Evolutionary conservation across 495 filamentous ascomycete species (phyloP).

Genomic region (Polyplosphaeria fusca): DNA sequence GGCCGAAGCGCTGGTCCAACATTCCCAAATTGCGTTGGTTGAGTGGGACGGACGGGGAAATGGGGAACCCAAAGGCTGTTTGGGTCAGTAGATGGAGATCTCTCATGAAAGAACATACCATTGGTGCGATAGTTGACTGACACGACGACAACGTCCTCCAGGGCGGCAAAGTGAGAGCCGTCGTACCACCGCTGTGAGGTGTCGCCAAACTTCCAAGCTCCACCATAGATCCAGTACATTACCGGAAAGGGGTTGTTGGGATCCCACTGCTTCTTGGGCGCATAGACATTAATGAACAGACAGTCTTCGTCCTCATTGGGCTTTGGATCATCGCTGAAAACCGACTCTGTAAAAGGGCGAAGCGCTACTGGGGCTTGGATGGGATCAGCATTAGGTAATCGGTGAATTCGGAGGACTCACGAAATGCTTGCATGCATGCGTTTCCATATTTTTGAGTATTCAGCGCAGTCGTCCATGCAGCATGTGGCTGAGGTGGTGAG

Average conservation of each 20-base stretch:
- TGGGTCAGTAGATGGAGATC: not conserved
- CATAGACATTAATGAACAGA: slow-evolving; percentile 43
- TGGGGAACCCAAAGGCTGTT: slow-evolving; percentile 24
- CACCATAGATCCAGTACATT: slow-evolving; percentile 33
- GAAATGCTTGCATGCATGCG: slow-evolving; percentile 44
- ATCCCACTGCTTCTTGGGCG: slow-evolving; percentile 38
- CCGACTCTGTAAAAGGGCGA: slow-evolving; percentile 33
- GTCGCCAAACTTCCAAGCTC: slow-evolving; percentile 21
- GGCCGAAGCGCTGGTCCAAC: slow-evolving; percentile 23
- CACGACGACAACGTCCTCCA: slow-evolving; percentile 29
- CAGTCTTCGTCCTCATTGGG: slow-evolving; percentile 44
- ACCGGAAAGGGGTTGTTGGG: slow-evolving; percentile 43
- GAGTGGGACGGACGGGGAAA: slow-evolving; percentile 2
- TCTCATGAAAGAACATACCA: not conserved
- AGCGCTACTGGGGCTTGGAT: slow-evolving; percentile 21
- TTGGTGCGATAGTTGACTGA: slow-evolving; percentile 29
- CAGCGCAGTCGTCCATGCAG: slow-evolving; percentile 21
- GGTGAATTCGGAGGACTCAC: slow-evolving; percentile 24
- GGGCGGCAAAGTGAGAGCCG: slow-evolving; percentile 20
- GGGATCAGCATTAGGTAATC: too few relatives aligned
- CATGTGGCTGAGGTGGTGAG: slow-evolving; percentile 34
- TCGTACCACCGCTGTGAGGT: slow-evolving; percentile 16
- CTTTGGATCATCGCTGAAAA: slow-evolving; percentile 37
- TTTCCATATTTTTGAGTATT: slow-evolving; percentile 38
- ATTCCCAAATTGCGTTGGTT: slow-evolving; percentile 23